These are phyloP conservation scores for Geotrichum citri-aurantii DNA, from an alignment of 1,139 yeast genomes.

Conservation along the genomic window DNA sequence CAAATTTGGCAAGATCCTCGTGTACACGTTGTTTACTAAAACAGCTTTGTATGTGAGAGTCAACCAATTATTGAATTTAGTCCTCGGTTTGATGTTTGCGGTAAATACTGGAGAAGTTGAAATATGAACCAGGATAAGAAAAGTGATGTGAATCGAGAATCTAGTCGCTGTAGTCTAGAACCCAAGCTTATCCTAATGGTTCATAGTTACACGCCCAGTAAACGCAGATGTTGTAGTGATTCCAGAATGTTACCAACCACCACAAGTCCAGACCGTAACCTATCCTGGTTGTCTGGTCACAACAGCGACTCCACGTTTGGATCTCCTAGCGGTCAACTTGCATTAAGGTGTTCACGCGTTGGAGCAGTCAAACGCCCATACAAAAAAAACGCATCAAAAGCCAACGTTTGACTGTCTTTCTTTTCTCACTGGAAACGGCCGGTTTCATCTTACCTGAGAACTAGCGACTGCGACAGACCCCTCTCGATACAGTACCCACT, in stretches of 20 bases:
- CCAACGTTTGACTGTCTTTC: not conserved
- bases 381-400: not conserved
- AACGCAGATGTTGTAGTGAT: too few species aligned
- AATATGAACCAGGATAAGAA: too few species aligned
- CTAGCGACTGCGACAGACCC: not conserved
- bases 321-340: not conserved
- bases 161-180: too few species aligned
- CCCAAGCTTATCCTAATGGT: too few species aligned
- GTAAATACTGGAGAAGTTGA: too few species aligned
- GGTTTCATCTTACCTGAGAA: not conserved
- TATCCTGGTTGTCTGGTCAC: not conserved
- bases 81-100: too few species aligned
- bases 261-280: not conserved
- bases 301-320: not conserved
- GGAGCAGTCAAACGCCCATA: not conserved
- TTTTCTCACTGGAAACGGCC: not conserved
- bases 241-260: not conserved
- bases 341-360: not conserved
- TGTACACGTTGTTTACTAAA: too few species aligned
- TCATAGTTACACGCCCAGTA: too few species aligned
- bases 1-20: too few species aligned
- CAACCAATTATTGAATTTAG: too few species aligned
- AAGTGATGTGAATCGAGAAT: too few species aligned
- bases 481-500: not conserved
- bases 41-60: too few species aligned